A percentile compares a stretch with the other conserved stretches of the same genome.
Evolutionary conservation across 2,329 filamentous ascomycete genomes (phyloP).

Genomic region (Epichloe gansuensis): DNA sequence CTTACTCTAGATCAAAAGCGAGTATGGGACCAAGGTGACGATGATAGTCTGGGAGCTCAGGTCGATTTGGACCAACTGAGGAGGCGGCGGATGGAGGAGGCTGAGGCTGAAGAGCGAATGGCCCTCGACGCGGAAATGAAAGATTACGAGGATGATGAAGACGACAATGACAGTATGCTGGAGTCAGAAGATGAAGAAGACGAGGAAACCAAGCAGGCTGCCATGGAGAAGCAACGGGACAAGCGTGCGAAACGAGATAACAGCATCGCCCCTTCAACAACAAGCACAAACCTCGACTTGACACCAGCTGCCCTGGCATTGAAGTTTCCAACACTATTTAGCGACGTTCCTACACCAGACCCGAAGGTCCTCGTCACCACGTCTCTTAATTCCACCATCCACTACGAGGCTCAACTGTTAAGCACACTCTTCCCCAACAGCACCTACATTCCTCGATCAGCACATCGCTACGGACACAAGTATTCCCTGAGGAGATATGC

Average conservation of each 20-base stretch:
- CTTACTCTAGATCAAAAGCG: conserved; percentile 77
- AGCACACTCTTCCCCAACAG: conserved; percentile 74
- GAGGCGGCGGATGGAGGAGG: conserved; percentile 41
- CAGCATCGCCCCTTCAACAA: conserved; percentile 45
- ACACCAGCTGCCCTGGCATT: conserved; percentile 46
- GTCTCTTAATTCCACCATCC: conserved; percentile 75
- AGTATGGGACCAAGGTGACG: conserved; percentile 71
- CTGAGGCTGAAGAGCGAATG: conserved; percentile 37
- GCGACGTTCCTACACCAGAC: conserved; percentile 41
- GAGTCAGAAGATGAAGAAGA: conserved; percentile 48
- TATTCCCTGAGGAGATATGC: conserved; percentile 88
- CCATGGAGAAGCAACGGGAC: conserved; percentile 30
- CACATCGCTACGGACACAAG: conserved; percentile 75
- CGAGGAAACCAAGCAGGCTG: conserved; percentile 33
- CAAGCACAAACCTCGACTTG: conserved; percentile 51
- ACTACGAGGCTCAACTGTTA: conserved; percentile 68
- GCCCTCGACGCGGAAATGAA: conserved; percentile 30
- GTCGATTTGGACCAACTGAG: conserved; percentile 50
- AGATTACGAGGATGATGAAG: conserved; percentile 38
- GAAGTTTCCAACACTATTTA: conserved; percentile 52
- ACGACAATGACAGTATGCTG: conserved; percentile 70
- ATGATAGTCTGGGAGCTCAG: conserved; percentile 41
- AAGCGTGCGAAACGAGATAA: conserved; percentile 34
- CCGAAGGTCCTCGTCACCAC: conserved; percentile 93
- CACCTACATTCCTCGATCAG: conserved; percentile 76